Evolutionary conservation across 495 filamentous ascomycete species (phyloP).

Genomic region (Staphylotrichum longicolle): DNA sequence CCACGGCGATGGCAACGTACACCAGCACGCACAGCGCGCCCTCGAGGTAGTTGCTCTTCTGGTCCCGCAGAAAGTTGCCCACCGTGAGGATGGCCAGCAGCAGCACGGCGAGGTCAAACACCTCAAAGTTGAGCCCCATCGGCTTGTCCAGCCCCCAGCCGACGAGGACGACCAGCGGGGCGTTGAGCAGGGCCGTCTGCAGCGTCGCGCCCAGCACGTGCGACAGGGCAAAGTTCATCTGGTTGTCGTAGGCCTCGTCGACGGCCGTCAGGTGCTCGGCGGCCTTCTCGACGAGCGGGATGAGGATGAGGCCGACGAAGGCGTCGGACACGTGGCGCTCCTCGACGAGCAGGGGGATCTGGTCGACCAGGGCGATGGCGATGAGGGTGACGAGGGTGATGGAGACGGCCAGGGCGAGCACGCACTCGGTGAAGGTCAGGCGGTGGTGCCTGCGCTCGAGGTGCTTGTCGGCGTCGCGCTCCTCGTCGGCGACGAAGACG

Average conservation of each 20-base stretch:
- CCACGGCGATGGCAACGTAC: constrained; percentile 62
- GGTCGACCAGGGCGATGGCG: constrained; percentile 74
- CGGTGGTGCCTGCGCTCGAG: constrained; percentile 63
- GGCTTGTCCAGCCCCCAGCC: constrained; percentile 72
- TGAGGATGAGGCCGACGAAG: constrained; percentile 74
- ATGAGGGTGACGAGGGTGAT: constrained; percentile 75
- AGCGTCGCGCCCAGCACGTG: constrained; percentile 86
- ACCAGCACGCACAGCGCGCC: constrained; percentile 71
- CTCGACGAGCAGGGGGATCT: constrained; percentile 72
- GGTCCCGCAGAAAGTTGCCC: constrained; percentile 75
- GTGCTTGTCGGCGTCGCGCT: constrained; percentile 64
- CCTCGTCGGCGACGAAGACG: constrained; percentile 65
- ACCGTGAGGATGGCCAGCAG: constrained; percentile 84
- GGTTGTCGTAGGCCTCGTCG: constrained; percentile 87
- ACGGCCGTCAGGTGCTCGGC: constrained; percentile 87
- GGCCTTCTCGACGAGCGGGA: constrained; percentile 86
- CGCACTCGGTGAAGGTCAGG: constrained; percentile 73
- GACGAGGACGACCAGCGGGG: constrained; percentile 76
- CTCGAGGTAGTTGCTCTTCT: constrained; percentile 79
- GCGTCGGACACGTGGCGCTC: constrained; percentile 66
- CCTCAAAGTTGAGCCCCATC: constrained; percentile 83
- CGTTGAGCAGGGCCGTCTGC: constrained; percentile 88
- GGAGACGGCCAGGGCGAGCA: constrained; percentile 64
- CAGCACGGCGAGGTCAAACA: constrained; percentile 85
- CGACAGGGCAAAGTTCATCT: constrained; percentile 86